Base-by-base conservation (phyloP, 2,329 filamentous ascomycete genomes). In the Lachnellula hyalina region DNA sequence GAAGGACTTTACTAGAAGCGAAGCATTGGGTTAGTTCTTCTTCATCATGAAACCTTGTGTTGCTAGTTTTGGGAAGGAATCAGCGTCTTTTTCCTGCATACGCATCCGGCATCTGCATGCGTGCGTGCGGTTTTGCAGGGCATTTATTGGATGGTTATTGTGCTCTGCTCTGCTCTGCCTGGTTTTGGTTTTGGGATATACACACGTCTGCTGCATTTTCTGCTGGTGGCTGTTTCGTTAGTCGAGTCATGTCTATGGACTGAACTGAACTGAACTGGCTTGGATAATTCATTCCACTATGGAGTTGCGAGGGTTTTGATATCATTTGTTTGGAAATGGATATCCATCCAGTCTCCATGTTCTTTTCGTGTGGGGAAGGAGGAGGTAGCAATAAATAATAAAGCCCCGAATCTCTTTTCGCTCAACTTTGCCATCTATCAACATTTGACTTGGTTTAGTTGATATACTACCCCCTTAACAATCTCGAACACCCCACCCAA, bases 181-280 rank as follows among this genome's bases (percentile, higher is more conserved):
- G 21, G 45, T 19, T 28, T 32, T 32, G 28, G 28, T 32, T 32
- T 32, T 57, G 47, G 57, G 59, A 61, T 61, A 61, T 51, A 63
- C 61, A 60, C 56, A 56, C 59, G 51, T 61, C 57, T 59, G 56
- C 58, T 61, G 61, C 61, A 56, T 57, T 61, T 61, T 57, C 36
- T 59, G 53, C 56, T 55, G 59, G 59, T 53, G 58, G 58, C 48
- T 53, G 51, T 50, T 32, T 59, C 45, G 49, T 56, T 21, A 15
- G n/a, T 54, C 34, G n/a, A 28, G 6, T 25, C 25, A 25, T 17
- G 36, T 50, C 21, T 32, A 21, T 40, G 35, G 25, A 21, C 19
- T 17, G n/a, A 11, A 40, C 41, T n/a, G n/a, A n/a, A n/a, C 34
- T 12, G 12, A 12, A 32, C 12, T 1, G 15, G 15, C 32, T 36